Evolutionary conservation across 768 basidiomycete genomes (phyloP).

Genomic region (Fomitopsis pulvina): DNA sequence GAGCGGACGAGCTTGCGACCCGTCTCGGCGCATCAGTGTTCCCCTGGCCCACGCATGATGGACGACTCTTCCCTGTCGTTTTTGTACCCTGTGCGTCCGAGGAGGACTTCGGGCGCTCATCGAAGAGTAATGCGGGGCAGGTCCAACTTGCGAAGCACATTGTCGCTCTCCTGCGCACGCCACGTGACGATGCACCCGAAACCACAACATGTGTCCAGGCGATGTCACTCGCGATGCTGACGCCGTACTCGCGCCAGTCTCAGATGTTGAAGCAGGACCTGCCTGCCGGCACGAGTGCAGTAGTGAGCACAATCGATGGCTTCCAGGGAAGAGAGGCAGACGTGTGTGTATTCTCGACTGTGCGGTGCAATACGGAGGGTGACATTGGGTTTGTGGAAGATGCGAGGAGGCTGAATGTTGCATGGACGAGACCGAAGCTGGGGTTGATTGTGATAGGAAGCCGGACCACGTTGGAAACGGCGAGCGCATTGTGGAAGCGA

Average conservation of each 20-base stretch:
- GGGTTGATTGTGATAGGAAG: conserved; percentile 60
- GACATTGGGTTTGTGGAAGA: conserved; percentile 67
- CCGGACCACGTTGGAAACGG: conserved; percentile 37
- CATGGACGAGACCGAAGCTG: conserved; percentile 60
- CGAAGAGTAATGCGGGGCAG: conserved; percentile 58
- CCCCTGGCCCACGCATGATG: conserved; percentile 46
- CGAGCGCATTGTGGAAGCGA: conserved; percentile 43
- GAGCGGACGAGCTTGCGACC: conserved; percentile 18
- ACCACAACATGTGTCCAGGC: background rate
- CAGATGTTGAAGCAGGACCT: conserved; percentile 33
- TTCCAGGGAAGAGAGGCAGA: conserved; percentile 69
- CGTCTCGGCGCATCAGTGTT: conserved; percentile 37
- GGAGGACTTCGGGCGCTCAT: conserved; percentile 52
- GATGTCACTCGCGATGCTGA: conserved; percentile 40
- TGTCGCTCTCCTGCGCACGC: conserved; percentile 32
- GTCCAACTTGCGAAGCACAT: conserved; percentile 45
- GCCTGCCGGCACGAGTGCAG: conserved; percentile 26
- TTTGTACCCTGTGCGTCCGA: conserved; percentile 52
- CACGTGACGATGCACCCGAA: background rate
- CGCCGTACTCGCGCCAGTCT: conserved; percentile 57
- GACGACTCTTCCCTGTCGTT: conserved; percentile 40
- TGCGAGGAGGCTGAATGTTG: conserved; percentile 54
- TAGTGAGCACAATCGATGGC: conserved; percentile 48
- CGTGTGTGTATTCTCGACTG: conserved; percentile 58
- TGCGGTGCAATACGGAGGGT: conserved; percentile 49